phyloP scores from a whole-genome alignment of 176 grass and related monocot species.

The Triticum aestivum region DNA sequence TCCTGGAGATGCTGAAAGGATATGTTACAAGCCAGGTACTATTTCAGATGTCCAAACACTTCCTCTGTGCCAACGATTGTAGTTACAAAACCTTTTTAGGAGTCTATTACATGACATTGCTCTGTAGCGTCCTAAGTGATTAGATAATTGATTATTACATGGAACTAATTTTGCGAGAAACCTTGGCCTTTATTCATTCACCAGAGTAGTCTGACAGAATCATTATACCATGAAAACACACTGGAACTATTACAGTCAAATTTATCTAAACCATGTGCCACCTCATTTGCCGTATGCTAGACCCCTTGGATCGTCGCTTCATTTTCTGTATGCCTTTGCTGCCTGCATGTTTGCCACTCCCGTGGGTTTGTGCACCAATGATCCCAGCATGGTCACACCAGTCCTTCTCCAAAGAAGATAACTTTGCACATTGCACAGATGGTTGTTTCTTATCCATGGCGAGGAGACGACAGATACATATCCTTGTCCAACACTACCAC shows the following conservation, averaged over 20 bases:
- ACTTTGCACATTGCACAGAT: background rate
- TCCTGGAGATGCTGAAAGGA: constrained; percentile 84
- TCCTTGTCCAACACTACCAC: background rate
- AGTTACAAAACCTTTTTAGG: background rate
- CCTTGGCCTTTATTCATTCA: background rate
- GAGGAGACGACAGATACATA: background rate
- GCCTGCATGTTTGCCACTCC: background rate
- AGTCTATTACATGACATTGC: background rate
- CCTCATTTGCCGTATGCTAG: background rate
- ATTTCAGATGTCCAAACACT: background rate
- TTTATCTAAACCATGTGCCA: background rate
- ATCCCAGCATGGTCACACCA: background rate
- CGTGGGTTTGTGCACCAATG: background rate
- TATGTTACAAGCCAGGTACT: constrained; percentile 91
- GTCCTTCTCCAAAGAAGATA: background rate
- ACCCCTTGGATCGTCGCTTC: background rate
- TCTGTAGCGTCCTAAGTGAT: background rate
- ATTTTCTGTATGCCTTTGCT: background rate
- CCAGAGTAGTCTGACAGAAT: background rate
- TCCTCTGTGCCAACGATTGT: background rate
- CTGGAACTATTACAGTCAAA: background rate
- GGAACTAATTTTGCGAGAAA: background rate
- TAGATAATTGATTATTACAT: constrained; percentile 4
- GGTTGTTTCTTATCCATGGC: background rate
- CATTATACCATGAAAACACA: background rate